Evolutionary conservation across 495 filamentous ascomycete genomes (phyloP), one percentile per base, ranked within the genome.

Genomic region (Lepidopterella palustris): DNA sequence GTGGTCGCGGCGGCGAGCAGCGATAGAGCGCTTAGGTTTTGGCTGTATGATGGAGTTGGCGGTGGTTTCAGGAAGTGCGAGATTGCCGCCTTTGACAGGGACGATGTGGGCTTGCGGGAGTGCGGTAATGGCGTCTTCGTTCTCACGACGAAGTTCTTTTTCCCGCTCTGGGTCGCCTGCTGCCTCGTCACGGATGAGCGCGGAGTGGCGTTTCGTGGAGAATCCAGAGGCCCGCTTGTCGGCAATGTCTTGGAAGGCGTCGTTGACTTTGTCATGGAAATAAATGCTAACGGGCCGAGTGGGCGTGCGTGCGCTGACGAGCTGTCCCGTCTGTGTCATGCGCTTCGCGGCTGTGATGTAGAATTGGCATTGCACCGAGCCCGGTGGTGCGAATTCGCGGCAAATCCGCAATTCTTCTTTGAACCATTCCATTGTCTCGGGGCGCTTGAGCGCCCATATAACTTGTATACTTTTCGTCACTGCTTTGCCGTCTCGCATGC

Each of bases 391-490:
- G 63, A 81, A 84, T 69, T 96, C 87, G 60, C 89, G 79, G 74
- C 92, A 93, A 65, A 96, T 90, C 49, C 89, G 80, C 45, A 97
- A 78, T 70, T 96, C 93, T 75, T 97, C 92, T 69, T 88, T 88
- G 80, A 97, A 97, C 92, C 92, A 97, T 70, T 95, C 90, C 82
- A 97, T 91, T 6, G 89, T 89, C 73, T 96, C 92, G 32, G 89
- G 82, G 53, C 86, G 83, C 71, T 92, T 92, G 48, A 97, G 76
- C 20, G 91, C 84, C 92, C 92, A 97, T 11, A 97, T 82, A 4
- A 97, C 88, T 21, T 91, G 86, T 26, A 97, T 85, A 55, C 87
- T 87, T 72, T 85, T 89, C 15, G 92, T 96, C 55, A 96, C 87
- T 29, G 92, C 93, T 65, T 96, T 95, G 18, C 88, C 87, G 67